Base-by-base conservation (phyloP, 192 early-diverging fungal species). In the Hyaloraphidium curvatum region DNA sequence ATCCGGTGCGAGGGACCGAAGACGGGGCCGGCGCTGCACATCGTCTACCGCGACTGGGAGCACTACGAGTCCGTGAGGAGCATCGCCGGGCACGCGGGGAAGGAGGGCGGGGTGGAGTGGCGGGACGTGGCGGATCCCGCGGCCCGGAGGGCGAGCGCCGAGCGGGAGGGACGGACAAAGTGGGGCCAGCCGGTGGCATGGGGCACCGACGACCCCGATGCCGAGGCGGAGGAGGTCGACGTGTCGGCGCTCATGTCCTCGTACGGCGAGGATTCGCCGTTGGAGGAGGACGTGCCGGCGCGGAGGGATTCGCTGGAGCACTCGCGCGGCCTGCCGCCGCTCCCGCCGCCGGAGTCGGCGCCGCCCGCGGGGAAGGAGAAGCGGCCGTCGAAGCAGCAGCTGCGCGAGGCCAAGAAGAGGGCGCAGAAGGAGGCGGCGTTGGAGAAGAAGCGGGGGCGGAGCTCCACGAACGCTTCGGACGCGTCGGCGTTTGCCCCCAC, bases 31-130 rank as follows among this genome's bases (percentile, higher is more conserved):
- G 26, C 55, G 19, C n/a, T 64, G 13, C 62, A 64, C 30, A 56
- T 64, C 50, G 59, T 62, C 2, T 65, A 65, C 56, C 59, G 62
- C 43, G 29, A 48, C 19, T 60, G 55, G 55, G 63, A 65, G 39
- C 63, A 65, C 37, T 65, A 61, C 53, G 30, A 21, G 16, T 65
- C 61, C 1, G 52, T 59, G 1, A 21, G 52, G 3, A n/a, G 14
- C 21, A 22, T 27, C 5, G 31, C 1, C 9, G 26, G 52, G 21
- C 11, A 19, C 50, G 28, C 14, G 37, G 39, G 37, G 52, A 52
- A n/a, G n/a, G n/a, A n/a, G n/a, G n/a, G n/a, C n/a, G n/a, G n/a
- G n/a, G n/a, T n/a, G n/a, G n/a, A n/a, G n/a, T n/a, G n/a, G 26
- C 48, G 29, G 29, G 26, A 30, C 1, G 58, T 54, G 4, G 16